Base-by-base conservation (phyloP, 768 basidiomycete genomes). In the Serendipita sp. region DNA sequence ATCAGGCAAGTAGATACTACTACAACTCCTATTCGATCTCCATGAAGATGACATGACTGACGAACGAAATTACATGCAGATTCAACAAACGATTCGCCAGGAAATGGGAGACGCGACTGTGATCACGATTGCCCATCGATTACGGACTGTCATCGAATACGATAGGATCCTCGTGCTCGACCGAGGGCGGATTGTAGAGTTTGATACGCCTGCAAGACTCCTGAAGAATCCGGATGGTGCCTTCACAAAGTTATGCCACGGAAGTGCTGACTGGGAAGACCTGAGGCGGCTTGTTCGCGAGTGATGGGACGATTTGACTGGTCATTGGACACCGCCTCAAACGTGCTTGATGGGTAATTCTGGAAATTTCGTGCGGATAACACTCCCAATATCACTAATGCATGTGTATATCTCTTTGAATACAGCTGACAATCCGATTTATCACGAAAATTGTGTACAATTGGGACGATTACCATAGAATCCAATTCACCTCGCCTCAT, bases 101-200 rank as follows among this genome's bases (percentile, higher is more conserved):
- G 86, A 88, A 70, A 80, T 92, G 61, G 71, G 76, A 1, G 78
- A 79, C 11, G 80, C 85, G 0, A 84, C 90, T 20, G 83, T 92
- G 20, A 80, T 93, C 41, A 90, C 88, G 7, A 90, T 92, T 63
- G 90, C 90, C 2, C 90, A 90, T 73, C 76, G 86, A 14, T 74
- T 89, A 22, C 82, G 82, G 69, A 89, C 87, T 0, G 81, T 89
- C 62, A 82, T 90, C 65, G 83, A 90, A 71, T 82, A 88, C 71
- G 82, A 84, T 72, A 76, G 83, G 14, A 75, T 92, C 67, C 73
- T 90, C 67, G 85, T 90, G n/a, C 72, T 89, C 22, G 73, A 73
- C 24, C 43, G 33, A n/a, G 64, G 64, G 7, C 76, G 79, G 62
- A 77, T 93, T 45, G 71, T 82, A n/a, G 89, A 93, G 68, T 90